Evolutionary conservation across 148 eudicot genomes (phyloP).

Genomic region (Cornus florida): DNA sequence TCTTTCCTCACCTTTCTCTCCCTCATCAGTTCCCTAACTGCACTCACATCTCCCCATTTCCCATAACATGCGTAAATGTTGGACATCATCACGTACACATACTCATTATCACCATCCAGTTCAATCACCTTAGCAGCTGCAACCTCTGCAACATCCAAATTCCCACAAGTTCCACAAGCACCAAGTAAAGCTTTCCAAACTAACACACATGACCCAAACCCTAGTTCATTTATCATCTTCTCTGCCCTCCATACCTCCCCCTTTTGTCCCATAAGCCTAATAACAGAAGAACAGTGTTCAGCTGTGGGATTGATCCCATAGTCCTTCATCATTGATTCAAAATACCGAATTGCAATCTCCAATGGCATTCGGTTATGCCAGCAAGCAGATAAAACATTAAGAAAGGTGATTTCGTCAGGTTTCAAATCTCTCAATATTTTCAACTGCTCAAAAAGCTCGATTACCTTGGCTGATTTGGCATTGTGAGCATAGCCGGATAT

Average conservation of each 20-base stretch:
- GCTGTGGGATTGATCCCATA: slow-evolving; percentile 51
- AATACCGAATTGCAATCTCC: slow-evolving; percentile 46
- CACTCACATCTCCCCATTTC: slow-evolving; percentile 54
- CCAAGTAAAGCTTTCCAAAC: slow-evolving; percentile 90
- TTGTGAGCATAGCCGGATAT: slow-evolving; percentile 85
- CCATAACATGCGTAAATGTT: slow-evolving; percentile 59
- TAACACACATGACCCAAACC: slow-evolving; percentile 46
- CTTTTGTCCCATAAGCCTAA: slow-evolving; percentile 77
- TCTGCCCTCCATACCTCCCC: slow-evolving; percentile 65
- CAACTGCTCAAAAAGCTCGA: slow-evolving; percentile 53
- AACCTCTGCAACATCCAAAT: slow-evolving; percentile 47
- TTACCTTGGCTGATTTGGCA: slow-evolving; percentile 52
- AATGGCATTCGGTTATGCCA: slow-evolving; percentile 60
- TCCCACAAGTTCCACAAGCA: slow-evolving; percentile 59
- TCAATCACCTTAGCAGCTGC: slow-evolving; percentile 53
- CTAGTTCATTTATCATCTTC: slow-evolving; percentile 63
- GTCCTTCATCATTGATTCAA: slow-evolving; percentile 48
- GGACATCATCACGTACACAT: slow-evolving; percentile 65
- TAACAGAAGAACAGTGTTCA: slow-evolving; percentile 65
- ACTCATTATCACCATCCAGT: slow-evolving; percentile 43
- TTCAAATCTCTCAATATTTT: slow-evolving; percentile 35
- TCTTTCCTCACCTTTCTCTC: slow-evolving; percentile 39
- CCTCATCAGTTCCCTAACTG: slow-evolving; percentile 54
- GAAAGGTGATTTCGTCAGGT: slow-evolving; percentile 72
- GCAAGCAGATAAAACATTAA: slow-evolving; percentile 71